Percentiles rank a stretch among this genome's conserved stretches.
Evolutionary conservation across 768 basidiomycete genomes (phyloP).

Genomic region (Tylopilus subfusipes): DNA sequence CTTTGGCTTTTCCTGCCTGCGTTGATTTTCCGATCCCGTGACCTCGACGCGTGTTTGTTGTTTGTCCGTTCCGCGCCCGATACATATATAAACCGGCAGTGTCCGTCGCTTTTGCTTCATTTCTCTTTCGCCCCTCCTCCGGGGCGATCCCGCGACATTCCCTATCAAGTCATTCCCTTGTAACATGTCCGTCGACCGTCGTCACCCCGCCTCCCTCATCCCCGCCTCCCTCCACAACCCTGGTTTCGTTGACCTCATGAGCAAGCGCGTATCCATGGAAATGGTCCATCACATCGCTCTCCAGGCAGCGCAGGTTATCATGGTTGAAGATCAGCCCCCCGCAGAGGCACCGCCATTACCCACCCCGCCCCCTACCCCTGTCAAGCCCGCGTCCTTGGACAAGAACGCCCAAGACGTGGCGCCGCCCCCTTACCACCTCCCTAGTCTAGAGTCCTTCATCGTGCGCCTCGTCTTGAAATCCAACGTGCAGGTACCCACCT

Average conservation of each 20-base stretch:
- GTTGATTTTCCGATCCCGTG: slow-evolving; percentile 29
- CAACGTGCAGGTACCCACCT: slow-evolving; percentile 86
- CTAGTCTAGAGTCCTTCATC: slow-evolving; percentile 83
- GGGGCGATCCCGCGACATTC: slow-evolving; percentile 21
- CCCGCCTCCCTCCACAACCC: slow-evolving; percentile 75
- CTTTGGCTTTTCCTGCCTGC: too few species aligned
- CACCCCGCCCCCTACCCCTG: slow-evolving; percentile 68
- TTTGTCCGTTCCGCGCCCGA: slow-evolving; percentile 4
- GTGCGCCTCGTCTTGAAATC: slow-evolving; percentile 71
- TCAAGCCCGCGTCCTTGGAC: slow-evolving; percentile 40
- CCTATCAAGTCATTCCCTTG: slow-evolving; percentile 34
- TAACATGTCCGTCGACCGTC: slow-evolving; percentile 37
- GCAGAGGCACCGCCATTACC: slow-evolving; percentile 41
- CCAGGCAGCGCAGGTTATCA: slow-evolving; percentile 72
- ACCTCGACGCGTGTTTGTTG: slow-evolving; percentile 26
- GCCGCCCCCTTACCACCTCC: slow-evolving; percentile 37
- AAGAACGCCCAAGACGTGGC: slow-evolving; percentile 26
- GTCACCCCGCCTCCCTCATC: slow-evolving; percentile 80
- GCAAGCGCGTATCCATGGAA: slow-evolving; percentile 71
- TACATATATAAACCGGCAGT: slow-evolving; percentile 12
- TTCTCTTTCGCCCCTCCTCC: neutral
- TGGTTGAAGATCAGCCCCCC: slow-evolving; percentile 49
- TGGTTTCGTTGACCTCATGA: slow-evolving; percentile 74
- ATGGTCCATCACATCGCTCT: slow-evolving; percentile 86
- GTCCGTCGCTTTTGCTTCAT: slow-evolving; percentile 15